phyloP scores from a whole-genome alignment of 208 protist species.

The Trichomonas gallinae region DNA sequence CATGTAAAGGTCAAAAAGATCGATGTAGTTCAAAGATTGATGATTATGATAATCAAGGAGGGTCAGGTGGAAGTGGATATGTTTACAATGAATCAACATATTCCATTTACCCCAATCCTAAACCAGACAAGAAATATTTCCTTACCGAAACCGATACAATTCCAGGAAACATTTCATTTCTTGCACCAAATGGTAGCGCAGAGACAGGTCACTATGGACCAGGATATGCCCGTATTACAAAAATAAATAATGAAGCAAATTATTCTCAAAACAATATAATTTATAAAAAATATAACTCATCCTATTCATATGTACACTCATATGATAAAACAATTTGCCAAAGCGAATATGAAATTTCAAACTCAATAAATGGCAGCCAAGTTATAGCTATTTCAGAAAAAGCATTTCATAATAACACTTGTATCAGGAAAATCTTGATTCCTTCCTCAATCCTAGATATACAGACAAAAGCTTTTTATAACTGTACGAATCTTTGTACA shows the following conservation, averaged over 20 bases:
- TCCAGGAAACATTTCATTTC: neutral
- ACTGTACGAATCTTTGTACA: neutral
- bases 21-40: neutral
- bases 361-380: neutral
- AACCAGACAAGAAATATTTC: neutral
- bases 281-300: neutral
- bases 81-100: neutral
- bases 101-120: neutral
- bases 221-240: neutral
- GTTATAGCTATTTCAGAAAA: neutral
- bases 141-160: neutral
- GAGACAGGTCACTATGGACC: neutral
- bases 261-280: too few species aligned
- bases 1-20: neutral
- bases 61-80: neutral
- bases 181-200: neutral
- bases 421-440: neutral
- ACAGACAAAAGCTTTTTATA: neutral
- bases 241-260: too few species aligned
- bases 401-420: neutral
- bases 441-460: neutral
- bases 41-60: neutral
- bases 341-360: neutral
- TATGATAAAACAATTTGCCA: neutral
- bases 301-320: neutral